A percentile compares a stretch with the other conserved stretches of the same genome.
Conservation (phyloP, 2,329 filamentous ascomycete genomes). For the Trichoderma semiorbis region DNA sequence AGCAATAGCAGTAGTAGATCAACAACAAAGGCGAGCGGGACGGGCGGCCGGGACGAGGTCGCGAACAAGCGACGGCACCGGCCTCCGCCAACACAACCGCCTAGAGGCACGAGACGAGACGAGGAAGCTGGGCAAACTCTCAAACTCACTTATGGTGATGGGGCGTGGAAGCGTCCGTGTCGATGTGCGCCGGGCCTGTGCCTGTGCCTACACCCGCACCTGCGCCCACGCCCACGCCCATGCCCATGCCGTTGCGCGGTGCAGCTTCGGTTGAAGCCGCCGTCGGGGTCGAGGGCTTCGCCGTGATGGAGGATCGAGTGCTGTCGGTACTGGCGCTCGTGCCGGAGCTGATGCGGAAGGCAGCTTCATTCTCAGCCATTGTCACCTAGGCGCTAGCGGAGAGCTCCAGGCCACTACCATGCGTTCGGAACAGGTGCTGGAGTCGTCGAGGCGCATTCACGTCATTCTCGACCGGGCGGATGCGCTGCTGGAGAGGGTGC, state of each 20-base stretch:
- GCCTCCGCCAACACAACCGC: background rate
- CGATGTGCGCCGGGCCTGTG: slow-evolving; percentile 27
- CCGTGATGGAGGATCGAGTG: slow-evolving; percentile 60
- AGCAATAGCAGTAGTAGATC: background rate
- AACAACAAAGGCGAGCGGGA: slow-evolving; percentile 1
- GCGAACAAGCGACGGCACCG: slow-evolving; percentile 20
- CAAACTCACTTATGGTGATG: slow-evolving; percentile 32
- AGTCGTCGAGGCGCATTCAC: slow-evolving; percentile 27
- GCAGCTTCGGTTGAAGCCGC: slow-evolving; percentile 27
- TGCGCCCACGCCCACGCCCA: slow-evolving; percentile 14
- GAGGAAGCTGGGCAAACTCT: slow-evolving; percentile 22
- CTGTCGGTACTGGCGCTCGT: slow-evolving; percentile 51
- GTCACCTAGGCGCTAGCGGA: slow-evolving; percentile 39
- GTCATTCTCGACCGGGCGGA: slow-evolving; percentile 28
- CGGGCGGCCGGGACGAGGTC: slow-evolving; percentile 11
- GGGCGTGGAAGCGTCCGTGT: slow-evolving; percentile 43
- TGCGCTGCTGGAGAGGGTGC: background rate
- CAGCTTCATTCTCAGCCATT: slow-evolving; percentile 66
- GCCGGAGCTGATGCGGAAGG: slow-evolving; percentile 53
- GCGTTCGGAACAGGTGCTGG: slow-evolving; percentile 21
- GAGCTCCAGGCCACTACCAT: slow-evolving; percentile 32
- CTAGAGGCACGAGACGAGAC: background rate
- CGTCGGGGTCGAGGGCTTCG: slow-evolving; percentile 45
- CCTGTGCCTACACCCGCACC: background rate
- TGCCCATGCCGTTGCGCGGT: slow-evolving; percentile 15